phyloP scores from a whole-genome alignment of 306 rosid species.

The Heteromeles arbutifolia region DNA sequence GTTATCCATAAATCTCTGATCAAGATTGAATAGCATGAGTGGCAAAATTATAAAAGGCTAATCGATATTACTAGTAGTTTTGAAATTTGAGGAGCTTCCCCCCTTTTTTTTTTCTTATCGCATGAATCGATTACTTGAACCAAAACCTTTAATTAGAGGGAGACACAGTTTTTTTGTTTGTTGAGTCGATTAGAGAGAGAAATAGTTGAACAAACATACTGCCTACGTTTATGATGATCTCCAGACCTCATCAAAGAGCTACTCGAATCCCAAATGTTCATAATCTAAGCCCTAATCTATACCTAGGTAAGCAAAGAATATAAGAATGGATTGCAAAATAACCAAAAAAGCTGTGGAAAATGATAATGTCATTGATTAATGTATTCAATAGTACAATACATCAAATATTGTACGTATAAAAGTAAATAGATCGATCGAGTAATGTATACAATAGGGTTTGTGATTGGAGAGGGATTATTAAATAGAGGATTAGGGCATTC shows the following conservation, averaged over 20 bases:
- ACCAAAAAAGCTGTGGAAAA: neutral
- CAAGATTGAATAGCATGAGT: neutral
- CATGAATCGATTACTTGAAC: neutral
- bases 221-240: neutral
- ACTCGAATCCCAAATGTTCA: neutral
- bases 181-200: no score
- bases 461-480: constrained; percentile 13
- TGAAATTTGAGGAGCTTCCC: neutral
- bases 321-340: neutral
- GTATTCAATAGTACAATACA: neutral
- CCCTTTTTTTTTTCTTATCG: neutral
- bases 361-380: neutral
- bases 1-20: neutral
- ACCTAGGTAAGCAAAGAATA: neutral
- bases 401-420: neutral
- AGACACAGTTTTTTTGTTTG: neutral
- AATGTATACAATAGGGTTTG: neutral
- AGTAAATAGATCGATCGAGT: neutral
- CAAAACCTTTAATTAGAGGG: no score
- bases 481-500: constrained; percentile 17
- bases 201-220: neutral
- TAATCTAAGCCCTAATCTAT: neutral
- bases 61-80: neutral
- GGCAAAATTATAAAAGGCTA: neutral
- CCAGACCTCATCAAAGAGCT: neutral